Conservation (phyloP, 2,329 filamentous ascomycete species). For the Aspergillus phoenicis region DNA sequence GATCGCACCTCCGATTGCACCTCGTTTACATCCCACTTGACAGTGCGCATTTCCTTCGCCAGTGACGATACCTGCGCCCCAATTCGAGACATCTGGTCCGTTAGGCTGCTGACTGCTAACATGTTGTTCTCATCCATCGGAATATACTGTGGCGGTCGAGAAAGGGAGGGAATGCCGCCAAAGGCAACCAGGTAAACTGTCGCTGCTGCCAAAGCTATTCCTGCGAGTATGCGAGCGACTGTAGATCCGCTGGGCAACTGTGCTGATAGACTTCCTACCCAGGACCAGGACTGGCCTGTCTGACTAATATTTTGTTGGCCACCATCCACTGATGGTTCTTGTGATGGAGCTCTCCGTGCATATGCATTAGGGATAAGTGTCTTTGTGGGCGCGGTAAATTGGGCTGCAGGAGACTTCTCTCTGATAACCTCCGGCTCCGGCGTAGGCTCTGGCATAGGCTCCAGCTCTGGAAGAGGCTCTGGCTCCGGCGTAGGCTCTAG, state of each 20-base stretch:
- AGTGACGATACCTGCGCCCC: conserved; percentile 35
- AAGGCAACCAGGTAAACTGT: neutral
- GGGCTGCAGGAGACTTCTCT: neutral
- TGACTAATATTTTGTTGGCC: neutral
- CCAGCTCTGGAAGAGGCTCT: neutral
- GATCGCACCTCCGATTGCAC: conserved; percentile 6
- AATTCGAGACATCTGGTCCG: conserved; percentile 31
- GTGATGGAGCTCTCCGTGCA: conserved; percentile 12
- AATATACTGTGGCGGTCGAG: conserved; percentile 11
- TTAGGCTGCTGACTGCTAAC: conserved; percentile 29
- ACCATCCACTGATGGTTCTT: neutral
- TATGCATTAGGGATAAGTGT: conserved; percentile 29
- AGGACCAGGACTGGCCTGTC: neutral
- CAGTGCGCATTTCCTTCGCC: conserved; percentile 30
- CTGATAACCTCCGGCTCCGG: conserved; percentile 14
- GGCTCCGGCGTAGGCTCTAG: neutral
- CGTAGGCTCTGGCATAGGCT: neutral
- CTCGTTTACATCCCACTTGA: conserved; percentile 28
- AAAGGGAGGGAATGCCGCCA: neutral
- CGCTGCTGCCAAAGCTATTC: neutral
- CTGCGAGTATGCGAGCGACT: conserved; percentile 11
- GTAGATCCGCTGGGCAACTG: neutral
- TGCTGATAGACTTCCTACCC: neutral
- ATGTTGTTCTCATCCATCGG: conserved; percentile 29
- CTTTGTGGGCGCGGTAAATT: conserved; percentile 20